A percentile compares a stretch with the other conserved stretches of the same genome.
These are phyloP conservation scores for Alternaria novae-zelandiae DNA, from an alignment of 2,329 filamentous ascomycete genomes.

Conservation along the genomic window DNA sequence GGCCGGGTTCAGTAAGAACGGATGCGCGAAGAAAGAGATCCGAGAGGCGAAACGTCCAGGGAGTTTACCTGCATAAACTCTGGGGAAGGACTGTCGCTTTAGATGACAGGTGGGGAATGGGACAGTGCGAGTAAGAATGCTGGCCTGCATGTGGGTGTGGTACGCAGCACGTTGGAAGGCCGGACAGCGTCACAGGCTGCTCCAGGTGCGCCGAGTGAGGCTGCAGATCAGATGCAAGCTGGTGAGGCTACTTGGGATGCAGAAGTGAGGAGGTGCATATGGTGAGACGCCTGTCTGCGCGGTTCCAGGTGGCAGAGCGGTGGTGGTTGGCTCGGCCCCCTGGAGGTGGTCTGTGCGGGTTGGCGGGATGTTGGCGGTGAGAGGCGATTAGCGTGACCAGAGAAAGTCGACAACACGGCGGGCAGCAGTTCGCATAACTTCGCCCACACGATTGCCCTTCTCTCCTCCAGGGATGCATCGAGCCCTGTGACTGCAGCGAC, in stretches of 20 bases:
- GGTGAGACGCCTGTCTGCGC: constrained; percentile 21
- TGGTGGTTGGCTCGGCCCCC: constrained; percentile 23
- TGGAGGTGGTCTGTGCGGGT: constrained; percentile 18
- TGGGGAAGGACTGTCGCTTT: constrained; percentile 8
- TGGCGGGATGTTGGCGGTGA: constrained; percentile 34
- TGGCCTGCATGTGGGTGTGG: constrained; percentile 8
- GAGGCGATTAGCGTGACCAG: constrained; percentile 20
- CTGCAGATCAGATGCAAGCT: constrained; percentile 2
- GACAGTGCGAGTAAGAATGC: constrained; percentile 10
- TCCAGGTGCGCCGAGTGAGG: background rate
- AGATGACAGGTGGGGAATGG: constrained; percentile 8
- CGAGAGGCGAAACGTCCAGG: constrained; percentile 13
- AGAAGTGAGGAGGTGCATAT: constrained; percentile 20
- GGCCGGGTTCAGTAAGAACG: background rate
- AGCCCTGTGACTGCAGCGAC: constrained; percentile 38
- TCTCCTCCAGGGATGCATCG: constrained; percentile 30
- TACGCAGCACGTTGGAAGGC: constrained; percentile 7
- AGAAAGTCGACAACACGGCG: constrained; percentile 26
- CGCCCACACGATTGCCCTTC: constrained; percentile 9
- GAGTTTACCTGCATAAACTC: background rate
- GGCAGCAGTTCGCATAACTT: constrained; percentile 13
- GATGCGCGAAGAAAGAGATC: background rate
- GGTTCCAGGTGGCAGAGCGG: constrained; percentile 13
- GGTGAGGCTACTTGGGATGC: constrained; percentile 11
- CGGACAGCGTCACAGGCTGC: constrained; percentile 11